phyloP scores from a whole-genome alignment of 768 basidiomycete genomes.

The Hypholoma fasciculare region DNA sequence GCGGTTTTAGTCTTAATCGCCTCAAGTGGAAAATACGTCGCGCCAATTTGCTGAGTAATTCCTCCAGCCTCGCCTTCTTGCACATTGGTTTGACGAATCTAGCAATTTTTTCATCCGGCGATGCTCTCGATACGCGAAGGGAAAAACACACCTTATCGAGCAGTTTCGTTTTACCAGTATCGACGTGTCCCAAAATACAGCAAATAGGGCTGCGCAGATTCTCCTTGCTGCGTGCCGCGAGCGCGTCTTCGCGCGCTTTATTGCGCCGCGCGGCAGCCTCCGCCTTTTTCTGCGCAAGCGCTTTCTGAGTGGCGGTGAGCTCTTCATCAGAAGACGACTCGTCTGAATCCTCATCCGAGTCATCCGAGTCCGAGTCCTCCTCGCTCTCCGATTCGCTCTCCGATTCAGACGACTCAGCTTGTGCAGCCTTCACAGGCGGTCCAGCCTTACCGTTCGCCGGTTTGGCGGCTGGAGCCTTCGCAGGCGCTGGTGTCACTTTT shows the following conservation, averaged over 20 bases:
- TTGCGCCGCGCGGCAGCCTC: constrained; percentile 81
- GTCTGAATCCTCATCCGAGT: constrained; percentile 48
- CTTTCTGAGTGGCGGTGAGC: constrained; percentile 64
- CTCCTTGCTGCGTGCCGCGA: constrained; percentile 86
- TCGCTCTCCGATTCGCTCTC: constrained; percentile 27
- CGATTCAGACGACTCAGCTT: constrained; percentile 27
- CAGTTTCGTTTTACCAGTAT: constrained; percentile 98
- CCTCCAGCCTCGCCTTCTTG: constrained; percentile 99
- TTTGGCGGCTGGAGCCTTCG: constrained; percentile 23
- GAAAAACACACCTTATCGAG: constrained; percentile 78
- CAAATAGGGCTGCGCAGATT: constrained; percentile 95
- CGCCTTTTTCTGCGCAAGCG: constrained; percentile 72
- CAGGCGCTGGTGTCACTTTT: constrained; percentile 4
- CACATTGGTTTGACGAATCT: constrained; percentile 99
- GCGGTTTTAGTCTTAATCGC: constrained; percentile 92
- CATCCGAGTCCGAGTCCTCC: constrained; percentile 42
- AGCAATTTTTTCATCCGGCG: background rate
- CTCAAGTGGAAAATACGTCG: constrained; percentile 97
- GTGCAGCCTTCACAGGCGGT: constrained; percentile 23
- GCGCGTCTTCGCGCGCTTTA: constrained; percentile 80
- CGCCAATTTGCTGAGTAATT: constrained; percentile 99
- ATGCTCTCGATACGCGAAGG: background rate
- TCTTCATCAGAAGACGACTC: constrained; percentile 62
- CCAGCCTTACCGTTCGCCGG: constrained; percentile 12
- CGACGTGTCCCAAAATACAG: constrained; percentile 98